These are phyloP conservation scores for Chenopodium berlandieri DNA, from an alignment of 148 eudicot species.

Conservation along the genomic window DNA sequence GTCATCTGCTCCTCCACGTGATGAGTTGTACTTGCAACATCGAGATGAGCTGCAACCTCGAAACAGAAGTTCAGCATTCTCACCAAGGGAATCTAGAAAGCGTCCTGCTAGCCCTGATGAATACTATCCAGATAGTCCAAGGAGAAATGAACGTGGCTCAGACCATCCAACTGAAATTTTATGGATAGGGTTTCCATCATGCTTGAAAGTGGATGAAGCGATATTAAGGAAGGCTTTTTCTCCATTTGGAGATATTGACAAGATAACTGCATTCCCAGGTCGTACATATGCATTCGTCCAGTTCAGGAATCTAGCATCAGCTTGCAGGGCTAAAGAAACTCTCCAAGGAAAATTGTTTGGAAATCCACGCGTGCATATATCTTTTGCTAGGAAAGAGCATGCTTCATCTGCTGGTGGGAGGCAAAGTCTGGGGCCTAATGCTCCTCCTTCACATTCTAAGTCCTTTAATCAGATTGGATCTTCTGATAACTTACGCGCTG, in stretches of 20 bases:
- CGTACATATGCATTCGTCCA: constrained; percentile 77
- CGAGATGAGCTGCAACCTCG: constrained; percentile 49
- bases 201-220: constrained; percentile 63
- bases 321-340: constrained; percentile 75
- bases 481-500: constrained; percentile 41
- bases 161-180: constrained; percentile 74
- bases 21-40: constrained; percentile 41
- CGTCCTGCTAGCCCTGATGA: constrained; percentile 50
- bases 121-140: constrained; percentile 39
- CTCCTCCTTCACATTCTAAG: constrained; percentile 50
- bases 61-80: constrained; percentile 47
- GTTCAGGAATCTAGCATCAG: constrained; percentile 50
- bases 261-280: constrained; percentile 73
- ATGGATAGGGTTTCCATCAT: constrained; percentile 81
- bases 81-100: constrained; percentile 51
- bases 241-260: constrained; percentile 84
- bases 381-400: constrained; percentile 63
- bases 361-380: constrained; percentile 78
- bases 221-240: constrained; percentile 67
- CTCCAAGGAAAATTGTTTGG: constrained; percentile 81
- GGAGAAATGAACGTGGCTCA: constrained; percentile 35
- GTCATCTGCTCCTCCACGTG: constrained; percentile 46
- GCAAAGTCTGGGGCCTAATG: constrained; percentile 28
- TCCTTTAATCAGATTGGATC: constrained; percentile 43
- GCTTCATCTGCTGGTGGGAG: constrained; percentile 56